Evolutionary conservation across 2,329 filamentous ascomycete genomes (phyloP).

Genomic region (Pseudodiploospora longispora): DNA sequence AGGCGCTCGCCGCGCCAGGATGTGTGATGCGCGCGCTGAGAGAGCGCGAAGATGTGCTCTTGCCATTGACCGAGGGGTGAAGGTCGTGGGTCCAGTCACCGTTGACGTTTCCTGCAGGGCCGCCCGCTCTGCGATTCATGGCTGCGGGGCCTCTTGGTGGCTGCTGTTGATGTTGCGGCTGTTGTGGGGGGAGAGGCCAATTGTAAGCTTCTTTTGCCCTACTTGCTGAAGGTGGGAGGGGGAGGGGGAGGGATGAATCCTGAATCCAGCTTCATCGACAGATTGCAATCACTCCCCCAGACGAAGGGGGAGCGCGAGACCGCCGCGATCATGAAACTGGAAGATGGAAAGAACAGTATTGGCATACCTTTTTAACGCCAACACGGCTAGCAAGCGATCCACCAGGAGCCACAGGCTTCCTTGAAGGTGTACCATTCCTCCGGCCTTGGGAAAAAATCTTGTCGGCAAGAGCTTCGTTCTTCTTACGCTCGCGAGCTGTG

Average conservation of each 20-base stretch:
- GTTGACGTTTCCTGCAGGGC: conserved; percentile 48
- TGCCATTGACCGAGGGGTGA: conserved; percentile 39
- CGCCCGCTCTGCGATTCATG: conserved; percentile 21
- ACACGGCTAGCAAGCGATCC: conserved; percentile 63
- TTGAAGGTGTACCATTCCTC: conserved; percentile 46
- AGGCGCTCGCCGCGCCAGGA: conserved; percentile 22
- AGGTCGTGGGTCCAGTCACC: conserved; percentile 67
- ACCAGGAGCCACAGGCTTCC: conserved; percentile 31
- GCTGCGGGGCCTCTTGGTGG: conserved; percentile 14
- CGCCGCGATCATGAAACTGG: conserved; percentile 15
- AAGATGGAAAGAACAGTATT: conserved; percentile 1
- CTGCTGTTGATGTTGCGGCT: not conserved
- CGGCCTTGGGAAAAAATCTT: conserved; percentile 60
- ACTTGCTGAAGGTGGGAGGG: too few relatives aligned
- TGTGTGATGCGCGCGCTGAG: conserved; percentile 40
- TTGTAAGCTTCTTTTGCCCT: too few relatives aligned
- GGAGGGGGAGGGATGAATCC: not conserved
- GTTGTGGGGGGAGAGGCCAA: not conserved
- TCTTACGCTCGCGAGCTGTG: conserved; percentile 60
- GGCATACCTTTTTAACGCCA: conserved; percentile 60
- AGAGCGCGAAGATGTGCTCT: conserved; percentile 22
- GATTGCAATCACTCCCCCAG: too few relatives aligned
- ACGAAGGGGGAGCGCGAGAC: conserved; percentile 2
- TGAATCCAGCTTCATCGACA: too few relatives aligned
- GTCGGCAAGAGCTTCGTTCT: conserved; percentile 63